Conservation (phyloP, 2,329 filamentous ascomycete species). For the Aspergillus fijiensis region DNA sequence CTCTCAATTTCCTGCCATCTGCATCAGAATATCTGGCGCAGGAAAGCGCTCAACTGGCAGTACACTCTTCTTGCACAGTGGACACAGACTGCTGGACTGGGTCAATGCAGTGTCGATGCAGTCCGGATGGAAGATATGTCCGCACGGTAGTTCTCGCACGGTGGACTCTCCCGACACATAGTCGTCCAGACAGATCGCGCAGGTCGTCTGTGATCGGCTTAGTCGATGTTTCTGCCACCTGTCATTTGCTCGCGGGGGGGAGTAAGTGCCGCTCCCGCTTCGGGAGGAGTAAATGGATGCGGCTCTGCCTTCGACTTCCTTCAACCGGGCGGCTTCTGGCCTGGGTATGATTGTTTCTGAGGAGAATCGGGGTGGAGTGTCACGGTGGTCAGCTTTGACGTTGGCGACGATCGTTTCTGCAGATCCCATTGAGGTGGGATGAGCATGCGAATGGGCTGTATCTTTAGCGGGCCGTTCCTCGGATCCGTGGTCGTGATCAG, state of each 20-base stretch:
- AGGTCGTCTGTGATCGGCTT: constrained; percentile 70
- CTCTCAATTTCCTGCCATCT: constrained; percentile 31
- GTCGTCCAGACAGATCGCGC: constrained; percentile 85
- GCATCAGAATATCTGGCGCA: constrained; percentile 66
- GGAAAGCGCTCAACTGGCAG: constrained; percentile 64
- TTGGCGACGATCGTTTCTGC: background rate
- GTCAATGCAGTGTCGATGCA: constrained; percentile 86
- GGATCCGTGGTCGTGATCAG: background rate
- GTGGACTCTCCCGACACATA: constrained; percentile 68
- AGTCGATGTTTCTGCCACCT: constrained; percentile 23
- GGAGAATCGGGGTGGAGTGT: background rate
- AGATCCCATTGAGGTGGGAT: background rate
- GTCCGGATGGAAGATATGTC: constrained; percentile 88
- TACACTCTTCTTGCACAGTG: constrained; percentile 83
- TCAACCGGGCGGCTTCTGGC: background rate
- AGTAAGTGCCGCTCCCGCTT: background rate
- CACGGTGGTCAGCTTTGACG: background rate
- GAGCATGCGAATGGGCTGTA: background rate
- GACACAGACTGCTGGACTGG: constrained; percentile 80
- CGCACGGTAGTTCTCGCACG: constrained; percentile 83
- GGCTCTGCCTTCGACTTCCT: background rate
- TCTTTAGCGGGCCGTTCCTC: background rate
- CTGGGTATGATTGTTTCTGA: background rate
- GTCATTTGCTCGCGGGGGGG: background rate
- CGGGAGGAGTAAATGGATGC: background rate